phyloP scores from a whole-genome alignment of 2,329 filamentous ascomycete species.

The Penicillium decumbens region DNA sequence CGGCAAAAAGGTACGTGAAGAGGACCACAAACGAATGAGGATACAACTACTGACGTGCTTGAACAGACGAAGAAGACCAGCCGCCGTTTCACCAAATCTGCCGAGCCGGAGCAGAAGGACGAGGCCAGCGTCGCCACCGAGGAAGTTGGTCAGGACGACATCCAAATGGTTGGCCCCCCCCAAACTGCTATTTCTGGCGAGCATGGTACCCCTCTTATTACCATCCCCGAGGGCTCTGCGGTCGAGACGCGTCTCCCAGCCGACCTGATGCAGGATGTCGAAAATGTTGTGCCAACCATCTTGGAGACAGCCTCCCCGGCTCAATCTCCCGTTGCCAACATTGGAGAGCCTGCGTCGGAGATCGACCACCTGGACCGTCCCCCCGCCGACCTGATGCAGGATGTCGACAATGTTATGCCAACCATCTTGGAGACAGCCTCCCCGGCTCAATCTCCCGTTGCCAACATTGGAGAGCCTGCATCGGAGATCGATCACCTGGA shows the following conservation, averaged over 20 bases:
- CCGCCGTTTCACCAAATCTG: neutral
- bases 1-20: slow-evolving; percentile 9
- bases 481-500: neutral
- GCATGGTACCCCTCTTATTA: neutral
- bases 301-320: neutral
- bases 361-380: too few relatives aligned
- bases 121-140: neutral
- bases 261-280: neutral
- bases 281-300: neutral
- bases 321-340: neutral
- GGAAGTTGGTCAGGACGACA: neutral
- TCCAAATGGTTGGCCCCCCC: slow-evolving; percentile 1
- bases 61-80: neutral
- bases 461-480: neutral
- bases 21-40: neutral
- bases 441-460: neutral
- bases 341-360: neutral
- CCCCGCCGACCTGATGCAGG: neutral
- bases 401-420: neutral
- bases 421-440: neutral
- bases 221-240: neutral
- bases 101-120: slow-evolving; percentile 4
- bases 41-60: neutral
- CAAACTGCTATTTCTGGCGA: neutral
- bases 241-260: neutral